Base-by-base conservation (phyloP, 148 eudicot species). In the Gaultheria prostrata region DNA sequence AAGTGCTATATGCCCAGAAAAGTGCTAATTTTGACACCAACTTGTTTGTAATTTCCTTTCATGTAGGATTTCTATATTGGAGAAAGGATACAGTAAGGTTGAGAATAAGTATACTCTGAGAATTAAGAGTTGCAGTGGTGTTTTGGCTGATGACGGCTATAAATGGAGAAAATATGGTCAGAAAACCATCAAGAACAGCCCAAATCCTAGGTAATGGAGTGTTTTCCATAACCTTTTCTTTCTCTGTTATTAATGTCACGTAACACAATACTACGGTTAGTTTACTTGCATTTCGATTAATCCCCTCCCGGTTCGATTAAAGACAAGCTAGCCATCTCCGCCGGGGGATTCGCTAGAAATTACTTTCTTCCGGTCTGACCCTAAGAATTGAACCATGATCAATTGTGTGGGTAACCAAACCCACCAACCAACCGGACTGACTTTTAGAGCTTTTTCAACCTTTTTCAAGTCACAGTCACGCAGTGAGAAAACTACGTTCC, bases 141-240 rank as follows among this genome's bases (percentile, higher is more conserved):
- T 61, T 43, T 82, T 90, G 91, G 86, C 86, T 50, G 97, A 93
- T 81, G 98, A 94, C 87, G 98, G 98, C 33, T 94, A 94, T 83
- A 93, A 93, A 88, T 95, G 98, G 98, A 92, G 98, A 51, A 95
- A 95, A 57, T 95, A 95, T 73, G 98, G 98, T 6, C 95, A 95
- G 83, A 95, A 93, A 86, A 84, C 89, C 45, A 93, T 95, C 88
- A 95, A 95, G 89, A 92, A 93, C 61, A 93, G 89, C 85, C 90
- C 94, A 11, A 86, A 92, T 86, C 98, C 98, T 1, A 92, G 98
- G 98, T 93, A 84, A 56, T 10, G 77, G 35, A 15, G 11, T 6
- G 4, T 30, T 59, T 12, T 67, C 18, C 5, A n/a, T 65, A 9
- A 67, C 35, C 14, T 67, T 67, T 28, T 13, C 1, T 4, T 13